Conservation (phyloP, 78 protist species). For the Protostelium mycophagum region DNA sequence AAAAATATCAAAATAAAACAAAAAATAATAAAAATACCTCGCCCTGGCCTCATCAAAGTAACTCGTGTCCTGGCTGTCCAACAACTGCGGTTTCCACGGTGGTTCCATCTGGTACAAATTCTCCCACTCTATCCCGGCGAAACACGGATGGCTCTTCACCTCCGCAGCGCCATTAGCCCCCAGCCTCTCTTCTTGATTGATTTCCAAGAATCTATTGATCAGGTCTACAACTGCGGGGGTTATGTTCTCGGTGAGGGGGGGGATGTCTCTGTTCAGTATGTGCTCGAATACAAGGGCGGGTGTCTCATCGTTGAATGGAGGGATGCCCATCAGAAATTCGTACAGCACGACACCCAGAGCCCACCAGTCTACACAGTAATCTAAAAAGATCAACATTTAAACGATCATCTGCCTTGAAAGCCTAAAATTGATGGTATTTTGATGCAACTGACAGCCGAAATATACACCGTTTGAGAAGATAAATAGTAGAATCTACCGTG, state of each 20-base stretch:
- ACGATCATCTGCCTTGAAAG: no score
- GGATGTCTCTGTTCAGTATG: constrained; percentile 38
- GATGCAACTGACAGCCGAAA: no score
- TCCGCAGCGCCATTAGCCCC: constrained; percentile 64
- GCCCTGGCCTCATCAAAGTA: neutral
- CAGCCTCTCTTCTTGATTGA: constrained; percentile 34
- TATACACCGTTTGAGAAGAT: no score
- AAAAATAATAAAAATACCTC: no score
- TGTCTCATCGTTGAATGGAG: constrained; percentile 91
- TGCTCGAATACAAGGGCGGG: constrained; percentile 60
- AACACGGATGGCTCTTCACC: constrained; percentile 64
- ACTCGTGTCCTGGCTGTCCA: no score
- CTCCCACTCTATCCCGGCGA: constrained; percentile 56
- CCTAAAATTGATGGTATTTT: no score
- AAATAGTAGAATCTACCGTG: constrained; percentile 34
- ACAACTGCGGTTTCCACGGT: neutral
- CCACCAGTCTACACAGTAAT: constrained; percentile 92
- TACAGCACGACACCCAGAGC: constrained; percentile 85
- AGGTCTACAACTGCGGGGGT: constrained; percentile 43
- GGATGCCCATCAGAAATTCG: constrained; percentile 80
- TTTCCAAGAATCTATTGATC: constrained; percentile 29
- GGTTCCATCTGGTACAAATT: constrained; percentile 28
- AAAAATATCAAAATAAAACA: no score
- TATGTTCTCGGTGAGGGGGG: constrained; percentile 17
- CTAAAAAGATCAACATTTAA: neutral